phyloP scores from a whole-genome alignment of 495 filamentous ascomycete genomes.

The Aspergillus avenaceus region DNA sequence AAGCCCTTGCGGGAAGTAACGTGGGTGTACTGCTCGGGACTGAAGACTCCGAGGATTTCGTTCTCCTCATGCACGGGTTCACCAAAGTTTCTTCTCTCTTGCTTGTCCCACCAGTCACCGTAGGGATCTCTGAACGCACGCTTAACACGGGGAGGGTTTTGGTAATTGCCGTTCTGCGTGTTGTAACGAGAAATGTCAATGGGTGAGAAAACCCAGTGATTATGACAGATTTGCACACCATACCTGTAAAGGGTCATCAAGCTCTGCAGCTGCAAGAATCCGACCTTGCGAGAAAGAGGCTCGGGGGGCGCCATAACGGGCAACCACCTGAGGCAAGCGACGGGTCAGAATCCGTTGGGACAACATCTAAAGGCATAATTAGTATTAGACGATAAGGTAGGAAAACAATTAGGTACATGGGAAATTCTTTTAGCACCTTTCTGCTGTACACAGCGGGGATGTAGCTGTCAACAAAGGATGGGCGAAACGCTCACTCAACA shows the following conservation, averaged over 20 bases:
- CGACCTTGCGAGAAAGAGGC: slow-evolving; percentile 49
- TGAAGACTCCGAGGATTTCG: slow-evolving; percentile 89
- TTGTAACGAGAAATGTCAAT: slow-evolving; percentile 11
- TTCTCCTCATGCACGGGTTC: slow-evolving; percentile 97
- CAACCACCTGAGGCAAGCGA: slow-evolving; percentile 42
- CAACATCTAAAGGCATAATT: slow-evolving; percentile 53
- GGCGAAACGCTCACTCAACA: slow-evolving; percentile 14
- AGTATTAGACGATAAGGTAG: slow-evolving; percentile 11
- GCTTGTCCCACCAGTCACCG: slow-evolving; percentile 95
- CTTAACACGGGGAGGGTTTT: slow-evolving; percentile 80
- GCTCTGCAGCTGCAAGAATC: slow-evolving; percentile 50
- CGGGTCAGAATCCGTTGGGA: slow-evolving; percentile 53
- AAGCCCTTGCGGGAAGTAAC: slow-evolving; percentile 66
- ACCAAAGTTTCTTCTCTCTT: slow-evolving; percentile 92
- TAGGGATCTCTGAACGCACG: slow-evolving; percentile 89
- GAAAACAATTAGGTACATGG: neutral
- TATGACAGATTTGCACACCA: slow-evolving; percentile 8
- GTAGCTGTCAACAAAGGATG: slow-evolving; percentile 16
- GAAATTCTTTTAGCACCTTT: slow-evolving; percentile 26
- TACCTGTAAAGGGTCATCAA: slow-evolving; percentile 78
- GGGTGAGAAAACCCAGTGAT: slow-evolving; percentile 2
- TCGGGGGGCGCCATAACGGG: slow-evolving; percentile 49
- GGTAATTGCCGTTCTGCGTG: slow-evolving; percentile 82
- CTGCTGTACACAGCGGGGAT: slow-evolving; percentile 25
- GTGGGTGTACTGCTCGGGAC: slow-evolving; percentile 85